These are phyloP conservation scores for Tubosaeta sp. DNA, from an alignment of 768 basidiomycete genomes.

Conservation along the genomic window DNA sequence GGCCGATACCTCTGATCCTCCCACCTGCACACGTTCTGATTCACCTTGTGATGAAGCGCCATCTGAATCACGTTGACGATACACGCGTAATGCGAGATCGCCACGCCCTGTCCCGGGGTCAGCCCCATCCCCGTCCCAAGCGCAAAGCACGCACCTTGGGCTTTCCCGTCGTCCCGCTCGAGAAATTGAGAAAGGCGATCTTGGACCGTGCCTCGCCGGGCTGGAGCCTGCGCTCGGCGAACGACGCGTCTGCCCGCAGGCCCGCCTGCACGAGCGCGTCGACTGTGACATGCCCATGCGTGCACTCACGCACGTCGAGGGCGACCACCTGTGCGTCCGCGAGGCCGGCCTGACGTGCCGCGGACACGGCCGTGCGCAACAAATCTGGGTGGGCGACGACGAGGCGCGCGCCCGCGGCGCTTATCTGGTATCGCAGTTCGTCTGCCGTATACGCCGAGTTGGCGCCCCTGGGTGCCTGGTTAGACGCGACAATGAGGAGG, in stretches of 20 bases:
- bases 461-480: slow-evolving; percentile 24
- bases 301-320: slow-evolving; percentile 19
- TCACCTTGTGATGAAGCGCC: slow-evolving; percentile 45
- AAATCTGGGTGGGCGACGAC: slow-evolving; percentile 30
- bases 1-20: slow-evolving; percentile 41
- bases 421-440: slow-evolving; percentile 33
- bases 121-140: background rate
- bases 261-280: slow-evolving; percentile 48
- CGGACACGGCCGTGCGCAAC: slow-evolving; percentile 26
- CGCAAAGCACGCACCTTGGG: slow-evolving; percentile 20
- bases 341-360: slow-evolving; percentile 29
- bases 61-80: slow-evolving; percentile 64
- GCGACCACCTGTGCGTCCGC: slow-evolving; percentile 27
- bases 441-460: slow-evolving; percentile 34
- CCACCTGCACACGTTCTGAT: slow-evolving; percentile 35
- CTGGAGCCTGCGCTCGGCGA: slow-evolving; percentile 42
- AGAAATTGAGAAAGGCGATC: slow-evolving; percentile 67
- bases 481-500: background rate
- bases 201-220: slow-evolving; percentile 59
- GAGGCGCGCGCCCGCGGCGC: slow-evolving; percentile 23
- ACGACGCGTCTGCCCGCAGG: slow-evolving; percentile 31
- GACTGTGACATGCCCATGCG: slow-evolving; percentile 30
- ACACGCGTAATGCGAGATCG: slow-evolving; percentile 60
- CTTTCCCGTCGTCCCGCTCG: slow-evolving; percentile 70
- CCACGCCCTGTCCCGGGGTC: slow-evolving; percentile 47